Percentiles rank a stretch among this genome's conserved stretches.
Evolutionary conservation across 345 rosid genomes (phyloP).

Genomic region (Crucihimalaya himalaica): DNA sequence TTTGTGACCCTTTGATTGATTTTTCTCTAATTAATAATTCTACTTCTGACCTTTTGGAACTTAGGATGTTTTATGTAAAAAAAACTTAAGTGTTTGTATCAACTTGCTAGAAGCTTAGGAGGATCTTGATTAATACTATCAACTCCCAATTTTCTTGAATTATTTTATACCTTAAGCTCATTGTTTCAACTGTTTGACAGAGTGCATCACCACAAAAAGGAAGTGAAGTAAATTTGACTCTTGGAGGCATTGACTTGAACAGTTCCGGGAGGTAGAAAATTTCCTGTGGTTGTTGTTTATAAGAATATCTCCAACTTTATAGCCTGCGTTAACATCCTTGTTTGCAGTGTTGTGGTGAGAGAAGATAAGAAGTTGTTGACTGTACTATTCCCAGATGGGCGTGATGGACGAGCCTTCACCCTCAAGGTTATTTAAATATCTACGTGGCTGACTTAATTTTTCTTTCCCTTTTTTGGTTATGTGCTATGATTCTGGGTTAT

Average conservation of each 20-base stretch:
- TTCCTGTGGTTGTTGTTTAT: constrained; percentile 16
- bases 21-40: not conserved
- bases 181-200: constrained; percentile 48
- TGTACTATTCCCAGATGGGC: constrained; percentile 96
- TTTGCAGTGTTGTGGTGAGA: constrained; percentile 91
- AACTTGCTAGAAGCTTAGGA: not conserved
- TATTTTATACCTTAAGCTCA: constrained; percentile 7
- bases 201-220: constrained; percentile 88
- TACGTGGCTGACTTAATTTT: constrained; percentile 19
- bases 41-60: not conserved
- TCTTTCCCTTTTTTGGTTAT: not conserved
- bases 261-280: constrained; percentile 83
- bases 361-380: constrained; percentile 95
- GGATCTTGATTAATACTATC: constrained; percentile 5
- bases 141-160: not conserved
- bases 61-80: not conserved
- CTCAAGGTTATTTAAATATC: constrained; percentile 66
- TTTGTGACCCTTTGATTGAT: constrained; percentile 7
- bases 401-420: constrained; percentile 99
- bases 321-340: constrained; percentile 29
- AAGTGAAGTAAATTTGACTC: constrained; percentile 90
- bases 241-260: constrained; percentile 98
- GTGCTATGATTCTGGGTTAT: constrained; percentile 15
- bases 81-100: not conserved
- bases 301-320: constrained; percentile 22